Conservation (phyloP, 1,284 basidiomycete genomes). For the Trametes sp. region DNA sequence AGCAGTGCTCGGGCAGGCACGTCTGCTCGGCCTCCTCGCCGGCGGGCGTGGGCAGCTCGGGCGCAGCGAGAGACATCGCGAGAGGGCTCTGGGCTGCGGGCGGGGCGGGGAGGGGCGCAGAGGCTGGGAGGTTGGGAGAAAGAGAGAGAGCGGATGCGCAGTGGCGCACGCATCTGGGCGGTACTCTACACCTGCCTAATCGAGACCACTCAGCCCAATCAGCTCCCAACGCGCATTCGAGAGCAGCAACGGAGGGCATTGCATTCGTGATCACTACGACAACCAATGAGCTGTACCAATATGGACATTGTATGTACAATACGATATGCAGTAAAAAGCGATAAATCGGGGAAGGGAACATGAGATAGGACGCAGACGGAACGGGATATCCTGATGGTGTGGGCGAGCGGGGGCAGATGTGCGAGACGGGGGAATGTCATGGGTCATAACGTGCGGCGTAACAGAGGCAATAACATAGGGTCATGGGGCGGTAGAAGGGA, state of each 20-base stretch:
- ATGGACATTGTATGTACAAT: constrained; percentile 38
- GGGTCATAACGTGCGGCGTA: constrained; percentile 30
- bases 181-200: constrained; percentile 24
- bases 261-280: constrained; percentile 27
- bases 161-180: constrained; percentile 10
- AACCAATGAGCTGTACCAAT: constrained; percentile 33
- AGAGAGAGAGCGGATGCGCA: neutral
- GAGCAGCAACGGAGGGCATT: constrained; percentile 30
- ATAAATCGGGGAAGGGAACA: constrained; percentile 33
- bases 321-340: constrained; percentile 35
- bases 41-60: constrained; percentile 46
- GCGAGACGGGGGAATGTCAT: constrained; percentile 29
- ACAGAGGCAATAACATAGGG: constrained; percentile 33
- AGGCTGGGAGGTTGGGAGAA: neutral
- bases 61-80: constrained; percentile 57
- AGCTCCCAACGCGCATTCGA: neutral
- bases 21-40: constrained; percentile 48
- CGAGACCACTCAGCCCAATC: constrained; percentile 13
- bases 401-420: constrained; percentile 27
- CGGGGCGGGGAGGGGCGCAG: constrained; percentile 24
- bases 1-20: constrained; percentile 78
- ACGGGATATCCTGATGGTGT: constrained; percentile 27
- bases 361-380: constrained; percentile 27
- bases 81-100: constrained; percentile 32
- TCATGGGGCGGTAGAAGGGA: constrained; percentile 38